Percentiles rank a stretch among this genome's conserved stretches.
These are phyloP conservation scores for Pythium apleroticum DNA, from an alignment of 352 stramenopile genomes.

Conservation along the genomic window DNA sequence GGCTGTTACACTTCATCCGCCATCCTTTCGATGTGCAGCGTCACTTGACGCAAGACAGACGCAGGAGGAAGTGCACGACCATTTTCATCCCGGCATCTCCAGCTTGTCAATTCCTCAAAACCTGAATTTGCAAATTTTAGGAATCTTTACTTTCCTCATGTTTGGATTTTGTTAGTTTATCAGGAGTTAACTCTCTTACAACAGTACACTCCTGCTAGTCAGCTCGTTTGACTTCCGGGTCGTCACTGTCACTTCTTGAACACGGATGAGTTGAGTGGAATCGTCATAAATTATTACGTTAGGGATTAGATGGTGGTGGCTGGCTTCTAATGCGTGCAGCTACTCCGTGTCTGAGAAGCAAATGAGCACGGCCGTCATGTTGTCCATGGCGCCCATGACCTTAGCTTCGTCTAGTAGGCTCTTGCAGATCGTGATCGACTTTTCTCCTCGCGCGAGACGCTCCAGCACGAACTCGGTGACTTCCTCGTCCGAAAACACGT, in stretches of 20 bases:
- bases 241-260: not conserved
- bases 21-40: not conserved
- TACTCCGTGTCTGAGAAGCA: slow-evolving; percentile 43
- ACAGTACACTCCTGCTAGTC: not conserved
- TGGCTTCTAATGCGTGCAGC: not conserved
- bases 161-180: slow-evolving; percentile 3
- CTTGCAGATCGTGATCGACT: slow-evolving; percentile 57
- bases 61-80: not conserved
- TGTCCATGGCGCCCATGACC: slow-evolving; percentile 68
- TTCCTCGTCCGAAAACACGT: slow-evolving; percentile 73
- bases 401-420: slow-evolving; percentile 71
- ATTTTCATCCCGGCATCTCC: not conserved
- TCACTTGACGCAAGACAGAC: not conserved
- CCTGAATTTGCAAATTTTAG: not conserved
- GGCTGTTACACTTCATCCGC: not conserved
- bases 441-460: slow-evolving; percentile 45
- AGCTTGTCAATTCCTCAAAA: not conserved
- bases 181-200: not conserved
- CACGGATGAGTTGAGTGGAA: not conserved
- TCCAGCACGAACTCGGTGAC: slow-evolving; percentile 61
- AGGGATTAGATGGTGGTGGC: slow-evolving; percentile 11
- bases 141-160: not conserved
- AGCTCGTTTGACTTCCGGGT: not conserved
- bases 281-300: slow-evolving; percentile 36
- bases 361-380: slow-evolving; percentile 82